Conservation (phyloP, 345 rosid genomes). For the Populus euphratica region DNA sequence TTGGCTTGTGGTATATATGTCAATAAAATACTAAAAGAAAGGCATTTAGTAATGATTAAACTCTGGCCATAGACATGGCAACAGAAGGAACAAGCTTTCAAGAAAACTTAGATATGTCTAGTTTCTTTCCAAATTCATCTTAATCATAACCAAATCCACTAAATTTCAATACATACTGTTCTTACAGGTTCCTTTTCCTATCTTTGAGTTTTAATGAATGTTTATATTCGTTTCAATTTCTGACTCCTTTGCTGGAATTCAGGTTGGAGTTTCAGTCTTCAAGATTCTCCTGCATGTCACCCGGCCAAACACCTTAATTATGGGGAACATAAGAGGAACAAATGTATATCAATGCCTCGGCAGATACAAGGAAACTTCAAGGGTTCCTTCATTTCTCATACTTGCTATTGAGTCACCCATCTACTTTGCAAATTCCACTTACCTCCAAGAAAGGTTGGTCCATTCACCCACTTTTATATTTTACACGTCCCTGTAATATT, state of each 20-base stretch:
- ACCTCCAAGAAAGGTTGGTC: conserved; percentile 84
- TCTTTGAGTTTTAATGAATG: neutral
- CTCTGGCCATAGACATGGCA: too few relatives aligned
- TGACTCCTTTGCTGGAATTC: conserved; percentile 17
- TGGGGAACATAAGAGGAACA: conserved; percentile 85
- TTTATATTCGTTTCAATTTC: neutral
- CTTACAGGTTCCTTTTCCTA: neutral
- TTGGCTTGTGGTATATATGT: too few relatives aligned
- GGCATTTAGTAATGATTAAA: too few relatives aligned
- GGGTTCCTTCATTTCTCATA: conserved; percentile 72
- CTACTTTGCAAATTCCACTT: conserved; percentile 84
- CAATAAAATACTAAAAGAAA: too few relatives aligned
- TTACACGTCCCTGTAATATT: too few relatives aligned
- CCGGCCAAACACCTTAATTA: conserved; percentile 65
- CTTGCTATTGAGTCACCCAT: conserved; percentile 82
- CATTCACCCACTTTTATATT: neutral
- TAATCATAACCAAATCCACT: too few relatives aligned
- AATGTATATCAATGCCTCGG: conserved; percentile 65
- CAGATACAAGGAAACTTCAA: conserved; percentile 64
- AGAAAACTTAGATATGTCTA: too few relatives aligned
- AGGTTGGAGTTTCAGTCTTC: conserved; percentile 88
- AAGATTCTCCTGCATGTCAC: conserved; percentile 86
- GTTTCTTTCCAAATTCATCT: too few relatives aligned
- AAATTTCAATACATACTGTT: too few relatives aligned
- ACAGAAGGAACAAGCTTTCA: too few relatives aligned